Percentiles rank a stretch among this genome's conserved stretches.
phyloP scores from a whole-genome alignment of 2,329 filamentous ascomycete genomes.

The Podosphaera aphanis region DNA sequence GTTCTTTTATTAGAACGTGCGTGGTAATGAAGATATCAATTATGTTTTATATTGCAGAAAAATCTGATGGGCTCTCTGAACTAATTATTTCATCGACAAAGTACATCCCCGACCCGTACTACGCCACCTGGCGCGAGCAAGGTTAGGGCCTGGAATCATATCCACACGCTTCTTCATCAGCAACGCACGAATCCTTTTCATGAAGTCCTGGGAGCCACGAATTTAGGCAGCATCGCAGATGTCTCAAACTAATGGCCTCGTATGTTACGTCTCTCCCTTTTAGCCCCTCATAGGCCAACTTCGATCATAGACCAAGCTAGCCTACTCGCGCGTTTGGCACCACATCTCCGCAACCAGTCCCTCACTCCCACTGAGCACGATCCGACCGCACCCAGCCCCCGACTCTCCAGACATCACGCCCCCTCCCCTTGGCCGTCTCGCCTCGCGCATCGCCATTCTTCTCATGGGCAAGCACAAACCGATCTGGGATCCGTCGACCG shows the following conservation, averaged over 20 bases:
- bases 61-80: too few relatives aligned
- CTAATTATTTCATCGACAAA: too few relatives aligned
- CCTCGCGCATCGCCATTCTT: slow-evolving; percentile 61
- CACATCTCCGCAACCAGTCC: slow-evolving; percentile 48
- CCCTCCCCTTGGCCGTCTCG: slow-evolving; percentile 72
- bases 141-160: too few relatives aligned
- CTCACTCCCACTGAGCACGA: slow-evolving; percentile 30
- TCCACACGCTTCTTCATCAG: too few relatives aligned
- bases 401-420: slow-evolving; percentile 26
- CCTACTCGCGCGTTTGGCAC: slow-evolving; percentile 94
- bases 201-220: too few relatives aligned
- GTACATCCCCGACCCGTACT: too few relatives aligned
- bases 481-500: slow-evolving; percentile 87
- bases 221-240: too few relatives aligned
- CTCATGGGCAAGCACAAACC: slow-evolving; percentile 99
- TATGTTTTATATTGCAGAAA: too few relatives aligned
- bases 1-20: too few relatives aligned
- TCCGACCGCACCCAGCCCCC: slow-evolving; percentile 20
- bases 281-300: slow-evolving; percentile 2
- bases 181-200: too few relatives aligned
- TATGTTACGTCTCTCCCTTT: slow-evolving; percentile 20
- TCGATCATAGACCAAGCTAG: slow-evolving; percentile 55
- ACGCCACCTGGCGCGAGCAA: too few relatives aligned
- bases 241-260: slow-evolving; percentile 60
- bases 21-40: too few relatives aligned